These are phyloP conservation scores for Wickerhamiella infanticola DNA, from an alignment of 1,139 yeast species.

Conservation along the genomic window DNA sequence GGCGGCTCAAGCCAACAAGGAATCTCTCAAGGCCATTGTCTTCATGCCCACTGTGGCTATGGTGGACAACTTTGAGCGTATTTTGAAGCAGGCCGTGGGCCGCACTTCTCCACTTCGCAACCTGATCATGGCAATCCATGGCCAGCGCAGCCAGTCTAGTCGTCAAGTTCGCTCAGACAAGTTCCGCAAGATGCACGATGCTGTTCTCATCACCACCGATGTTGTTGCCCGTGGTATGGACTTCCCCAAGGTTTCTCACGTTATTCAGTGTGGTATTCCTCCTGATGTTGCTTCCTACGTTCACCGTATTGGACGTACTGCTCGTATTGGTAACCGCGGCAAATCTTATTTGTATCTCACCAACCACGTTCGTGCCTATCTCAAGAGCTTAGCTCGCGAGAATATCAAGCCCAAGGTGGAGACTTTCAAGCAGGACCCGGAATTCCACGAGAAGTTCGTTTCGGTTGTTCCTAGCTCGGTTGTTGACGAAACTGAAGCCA, in stretches of 20 bases:
- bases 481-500: constrained; percentile 9
- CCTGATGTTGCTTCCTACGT: constrained; percentile 61
- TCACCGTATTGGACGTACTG: constrained; percentile 94
- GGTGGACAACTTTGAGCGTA: constrained; percentile 39
- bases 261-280: constrained; percentile 67
- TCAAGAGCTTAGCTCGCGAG: constrained; percentile 14
- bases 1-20: constrained; percentile 16
- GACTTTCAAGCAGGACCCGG: constrained; percentile 8
- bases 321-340: constrained; percentile 81
- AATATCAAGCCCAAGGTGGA: constrained; percentile 10
- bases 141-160: constrained; percentile 49
- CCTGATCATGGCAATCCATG: constrained; percentile 36
- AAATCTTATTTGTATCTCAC: constrained; percentile 22
- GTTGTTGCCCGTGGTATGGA: constrained; percentile 97
- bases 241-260: constrained; percentile 72
- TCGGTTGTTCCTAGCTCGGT: constrained; percentile 5
- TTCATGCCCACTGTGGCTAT: constrained; percentile 67
- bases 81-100: constrained; percentile 17
- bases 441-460: constrained; percentile 7
- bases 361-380: constrained; percentile 13
- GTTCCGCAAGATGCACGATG: constrained; percentile 37
- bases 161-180: constrained; percentile 43
- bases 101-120: constrained; percentile 15
- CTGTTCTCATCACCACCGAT: constrained; percentile 69
- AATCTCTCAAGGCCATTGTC: constrained; percentile 56